phyloP scores from a whole-genome alignment of 139 green algal species.

The Diplosphaera chodatii region DNA sequence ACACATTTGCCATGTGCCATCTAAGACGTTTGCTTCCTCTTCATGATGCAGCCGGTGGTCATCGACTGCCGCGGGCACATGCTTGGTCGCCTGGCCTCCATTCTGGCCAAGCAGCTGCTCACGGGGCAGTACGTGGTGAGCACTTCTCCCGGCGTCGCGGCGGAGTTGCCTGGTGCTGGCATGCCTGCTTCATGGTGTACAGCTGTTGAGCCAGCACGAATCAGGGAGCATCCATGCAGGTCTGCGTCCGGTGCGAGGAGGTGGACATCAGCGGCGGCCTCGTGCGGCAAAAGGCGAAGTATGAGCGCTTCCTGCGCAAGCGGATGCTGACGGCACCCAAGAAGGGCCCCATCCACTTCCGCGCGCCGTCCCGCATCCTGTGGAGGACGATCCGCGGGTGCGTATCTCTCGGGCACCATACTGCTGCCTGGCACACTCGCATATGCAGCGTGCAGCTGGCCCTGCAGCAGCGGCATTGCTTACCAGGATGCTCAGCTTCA shows the following conservation, averaged over 20 bases:
- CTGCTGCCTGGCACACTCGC: background rate
- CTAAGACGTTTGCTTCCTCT: too few species aligned
- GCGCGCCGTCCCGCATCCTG: constrained; percentile 83
- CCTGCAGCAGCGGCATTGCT: too few species aligned
- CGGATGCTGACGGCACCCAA: constrained; percentile 90
- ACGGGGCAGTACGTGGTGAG: constrained; percentile 81
- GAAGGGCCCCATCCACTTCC: constrained; percentile 91
- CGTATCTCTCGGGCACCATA: constrained; percentile 11
- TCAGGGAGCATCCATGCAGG: constrained; percentile 37
- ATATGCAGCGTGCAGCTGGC: too few species aligned
- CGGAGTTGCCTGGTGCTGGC: too few species aligned
- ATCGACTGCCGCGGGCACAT: constrained; percentile 94
- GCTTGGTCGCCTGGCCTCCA: constrained; percentile 91
- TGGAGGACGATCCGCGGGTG: constrained; percentile 86
- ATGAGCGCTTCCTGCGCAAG: constrained; percentile 91
- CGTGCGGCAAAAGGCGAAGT: constrained; percentile 96
- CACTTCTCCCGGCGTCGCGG: background rate
- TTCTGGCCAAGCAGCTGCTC: constrained; percentile 97
- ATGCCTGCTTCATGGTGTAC: too few species aligned
- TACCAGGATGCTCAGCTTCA: too few species aligned
- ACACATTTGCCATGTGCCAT: background rate
- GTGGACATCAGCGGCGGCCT: constrained; percentile 94
- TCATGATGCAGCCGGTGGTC: constrained; percentile 65
- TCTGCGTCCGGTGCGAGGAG: constrained; percentile 85
- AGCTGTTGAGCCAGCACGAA: background rate